Conservation (phyloP, 164 flowering plant species). For the Hamamelis virginiana region DNA sequence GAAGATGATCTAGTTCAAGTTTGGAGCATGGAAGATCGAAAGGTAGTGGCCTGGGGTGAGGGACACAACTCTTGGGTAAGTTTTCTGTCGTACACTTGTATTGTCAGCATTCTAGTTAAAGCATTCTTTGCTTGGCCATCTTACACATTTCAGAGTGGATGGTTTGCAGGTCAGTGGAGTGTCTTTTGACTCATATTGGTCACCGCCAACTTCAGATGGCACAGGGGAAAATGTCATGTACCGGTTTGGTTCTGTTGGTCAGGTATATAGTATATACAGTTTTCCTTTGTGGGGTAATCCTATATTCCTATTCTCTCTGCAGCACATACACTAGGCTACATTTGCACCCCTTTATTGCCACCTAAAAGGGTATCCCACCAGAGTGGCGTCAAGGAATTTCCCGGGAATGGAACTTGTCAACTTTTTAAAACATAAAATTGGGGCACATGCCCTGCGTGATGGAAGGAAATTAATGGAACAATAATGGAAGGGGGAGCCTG, state of each 20-base stretch:
- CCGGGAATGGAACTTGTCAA: too few relatives aligned
- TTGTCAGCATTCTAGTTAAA: background rate
- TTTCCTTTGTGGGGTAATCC: too few relatives aligned
- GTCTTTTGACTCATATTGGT: constrained; percentile 90
- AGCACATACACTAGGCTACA: too few relatives aligned
- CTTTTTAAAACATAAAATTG: too few relatives aligned
- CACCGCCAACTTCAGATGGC: constrained; percentile 72
- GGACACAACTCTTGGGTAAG: constrained; percentile 96
- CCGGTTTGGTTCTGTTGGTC: constrained; percentile 97
- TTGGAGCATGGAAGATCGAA: constrained; percentile 95
- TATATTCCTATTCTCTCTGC: too few relatives aligned
- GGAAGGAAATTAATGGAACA: too few relatives aligned
- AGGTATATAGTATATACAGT: constrained; percentile 45
- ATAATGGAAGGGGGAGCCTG: too few relatives aligned
- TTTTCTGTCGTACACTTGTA: constrained; percentile 7
- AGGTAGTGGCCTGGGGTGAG: constrained; percentile 97
- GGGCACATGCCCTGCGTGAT: too few relatives aligned
- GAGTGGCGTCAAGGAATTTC: too few relatives aligned
- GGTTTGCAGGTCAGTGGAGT: constrained; percentile 88
- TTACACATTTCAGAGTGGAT: constrained; percentile 2
- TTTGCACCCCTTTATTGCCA: too few relatives aligned
- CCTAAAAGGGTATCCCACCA: too few relatives aligned
- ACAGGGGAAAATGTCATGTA: constrained; percentile 68
- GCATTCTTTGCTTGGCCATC: background rate
- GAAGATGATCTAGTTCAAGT: constrained; percentile 95